Evolutionary conservation across 495 filamentous ascomycete species (phyloP), one percentile per base, ranked within the genome.

Genomic region (Aspergillus affinis): DNA sequence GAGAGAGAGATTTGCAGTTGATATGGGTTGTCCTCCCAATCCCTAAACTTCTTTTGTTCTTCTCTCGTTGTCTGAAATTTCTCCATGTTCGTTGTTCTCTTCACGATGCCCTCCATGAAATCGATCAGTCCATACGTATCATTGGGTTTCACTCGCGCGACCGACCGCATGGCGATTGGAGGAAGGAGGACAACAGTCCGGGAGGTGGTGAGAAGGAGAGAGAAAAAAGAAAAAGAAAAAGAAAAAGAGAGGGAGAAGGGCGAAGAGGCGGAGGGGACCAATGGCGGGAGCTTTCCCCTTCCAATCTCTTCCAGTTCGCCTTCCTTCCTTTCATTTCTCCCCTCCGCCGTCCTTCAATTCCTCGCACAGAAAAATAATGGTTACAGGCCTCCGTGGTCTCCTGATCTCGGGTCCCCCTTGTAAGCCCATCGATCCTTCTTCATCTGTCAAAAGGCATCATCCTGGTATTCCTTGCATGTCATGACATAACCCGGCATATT

Each of bases 401-500:
- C 36, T 41, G 36, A 41, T 41, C 8, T 17, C 36, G 9, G 36
- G 36, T 15, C 12, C 12, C 36, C 36, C 36, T 41, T 13, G 48
- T 23, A 50, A 50, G 21, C 36, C 49, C 13, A 46, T 45, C 32
- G 48, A 52, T 50, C 29, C 20, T 9, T 29, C 46, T 41, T 48
- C 29, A 32, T 54, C 55, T 60, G 53, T 48, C 26, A 27, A 54
- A 27, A 6, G 47, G 58, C 50, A 13, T 26, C 50, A 66, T 58
- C 63, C 63, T 54, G 53, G 63, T 52, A 62, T 55, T 29, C 44
- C 64, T 19, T 63, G 60, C 60, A 66, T 58, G 44, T 48, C 52
- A 57, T 59, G 49, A 49, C 51, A 64, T 55, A 52, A 36, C 29
- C 54, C 60, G 36, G 57, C 51, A 54, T 52, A 44, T 48, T 51